Evolutionary conservation across 768 basidiomycete species (phyloP).

Genomic region (Calocybe cyanea): DNA sequence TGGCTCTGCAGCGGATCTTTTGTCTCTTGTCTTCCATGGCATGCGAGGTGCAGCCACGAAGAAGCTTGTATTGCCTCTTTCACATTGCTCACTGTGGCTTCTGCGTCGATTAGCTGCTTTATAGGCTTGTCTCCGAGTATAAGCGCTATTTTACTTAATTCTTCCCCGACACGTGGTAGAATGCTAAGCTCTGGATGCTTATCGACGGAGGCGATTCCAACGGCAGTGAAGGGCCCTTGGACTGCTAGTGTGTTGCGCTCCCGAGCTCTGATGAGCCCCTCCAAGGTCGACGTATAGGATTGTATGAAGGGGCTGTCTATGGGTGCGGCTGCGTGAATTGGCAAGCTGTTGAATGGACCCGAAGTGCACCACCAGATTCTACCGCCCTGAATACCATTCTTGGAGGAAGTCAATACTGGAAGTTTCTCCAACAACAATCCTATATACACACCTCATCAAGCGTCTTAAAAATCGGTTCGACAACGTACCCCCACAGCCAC

Average conservation of each 20-base stretch:
- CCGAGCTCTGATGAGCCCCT: constrained; percentile 6
- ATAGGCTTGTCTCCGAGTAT: neutral
- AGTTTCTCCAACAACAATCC: neutral
- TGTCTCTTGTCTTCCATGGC: constrained; percentile 20
- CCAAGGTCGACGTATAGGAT: constrained; percentile 12
- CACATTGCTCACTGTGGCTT: constrained; percentile 7
- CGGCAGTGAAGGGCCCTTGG: constrained; percentile 10
- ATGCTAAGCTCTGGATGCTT: neutral
- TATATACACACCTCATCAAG: constrained; percentile 2
- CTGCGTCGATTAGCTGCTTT: neutral
- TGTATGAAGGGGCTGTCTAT: constrained; percentile 9
- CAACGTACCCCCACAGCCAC: neutral
- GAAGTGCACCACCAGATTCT: constrained; percentile 13
- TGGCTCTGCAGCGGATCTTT: constrained; percentile 15
- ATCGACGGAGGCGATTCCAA: too few relatives aligned
- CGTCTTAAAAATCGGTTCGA: constrained; percentile 2
- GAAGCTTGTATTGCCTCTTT: constrained; percentile 8
- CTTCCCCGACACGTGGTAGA: neutral
- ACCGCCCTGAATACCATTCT: constrained; percentile 6
- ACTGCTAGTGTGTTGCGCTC: too few relatives aligned
- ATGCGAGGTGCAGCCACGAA: constrained; percentile 21
- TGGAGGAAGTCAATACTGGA: neutral
- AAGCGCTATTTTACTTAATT: neutral
- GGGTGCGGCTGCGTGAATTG: constrained; percentile 13
- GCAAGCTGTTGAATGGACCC: constrained; percentile 8